A percentile compares a stretch with the other conserved stretches of the same genome.
These are phyloP conservation scores for Trichothecium roseum DNA, from an alignment of 2,329 filamentous ascomycete genomes.

Conservation along the genomic window DNA sequence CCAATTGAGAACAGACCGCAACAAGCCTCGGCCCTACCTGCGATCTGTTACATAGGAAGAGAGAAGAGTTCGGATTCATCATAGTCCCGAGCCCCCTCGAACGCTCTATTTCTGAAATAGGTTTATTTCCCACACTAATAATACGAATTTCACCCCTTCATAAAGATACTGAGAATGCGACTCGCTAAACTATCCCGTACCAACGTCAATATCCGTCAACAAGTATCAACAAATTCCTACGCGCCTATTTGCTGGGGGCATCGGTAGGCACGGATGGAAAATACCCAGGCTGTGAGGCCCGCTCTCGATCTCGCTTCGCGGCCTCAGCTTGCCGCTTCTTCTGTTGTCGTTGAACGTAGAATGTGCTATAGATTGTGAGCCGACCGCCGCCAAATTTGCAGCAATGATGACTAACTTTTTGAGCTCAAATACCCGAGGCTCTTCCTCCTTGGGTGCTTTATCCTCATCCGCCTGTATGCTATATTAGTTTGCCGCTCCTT, in stretches of 20 bases:
- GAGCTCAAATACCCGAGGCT: conserved; percentile 72
- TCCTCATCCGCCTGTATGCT: conserved; percentile 12
- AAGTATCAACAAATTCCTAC: too few species aligned
- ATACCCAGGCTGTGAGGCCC: conserved; percentile 63
- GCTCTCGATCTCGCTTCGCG: conserved; percentile 71
- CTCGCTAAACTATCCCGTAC: too few species aligned
- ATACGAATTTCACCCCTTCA: too few species aligned
- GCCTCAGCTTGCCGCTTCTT: conserved; percentile 43
- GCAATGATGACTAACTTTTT: conserved; percentile 49
- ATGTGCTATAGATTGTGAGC: conserved; percentile 45
- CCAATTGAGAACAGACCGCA: too few species aligned
- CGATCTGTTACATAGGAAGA: too few species aligned
- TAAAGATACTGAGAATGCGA: too few species aligned
- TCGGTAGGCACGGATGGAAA: conserved; percentile 80
- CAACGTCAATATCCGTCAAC: too few species aligned
- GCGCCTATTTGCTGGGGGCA: conserved; percentile 23
- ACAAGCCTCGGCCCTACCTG: too few species aligned
- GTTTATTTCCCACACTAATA: too few species aligned
- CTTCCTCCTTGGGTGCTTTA: conserved; percentile 38
- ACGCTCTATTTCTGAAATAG: too few species aligned
- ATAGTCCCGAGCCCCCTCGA: too few species aligned
- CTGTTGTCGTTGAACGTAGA: conserved; percentile 77
- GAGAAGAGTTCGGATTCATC: too few species aligned
- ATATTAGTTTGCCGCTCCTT: neutral
- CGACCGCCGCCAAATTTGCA: neutral